Evolutionary conservation across 805 yeast genomes (phyloP).

Genomic region (Jamesozyma hellenica): DNA sequence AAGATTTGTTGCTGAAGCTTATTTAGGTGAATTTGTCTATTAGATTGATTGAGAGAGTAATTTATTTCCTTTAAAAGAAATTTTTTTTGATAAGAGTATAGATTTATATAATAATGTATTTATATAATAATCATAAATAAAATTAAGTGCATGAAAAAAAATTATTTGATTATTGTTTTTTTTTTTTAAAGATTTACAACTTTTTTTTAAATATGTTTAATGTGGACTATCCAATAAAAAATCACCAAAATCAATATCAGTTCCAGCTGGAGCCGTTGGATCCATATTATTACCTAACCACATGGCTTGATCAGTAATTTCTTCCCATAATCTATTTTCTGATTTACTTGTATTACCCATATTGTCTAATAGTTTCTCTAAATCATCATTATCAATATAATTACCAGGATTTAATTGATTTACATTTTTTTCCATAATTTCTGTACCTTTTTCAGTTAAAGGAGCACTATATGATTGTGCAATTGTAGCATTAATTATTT

Average conservation of each 20-base stretch:
- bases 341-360: conserved; percentile 28
- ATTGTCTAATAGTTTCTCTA: conserved; percentile 27
- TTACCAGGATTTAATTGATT: conserved; percentile 27
- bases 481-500: conserved; percentile 15
- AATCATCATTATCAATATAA: conserved; percentile 23
- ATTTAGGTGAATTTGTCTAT: conserved; percentile 77
- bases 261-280: conserved; percentile 20
- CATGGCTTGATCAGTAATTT: conserved; percentile 64
- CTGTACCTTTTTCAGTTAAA: conserved; percentile 8
- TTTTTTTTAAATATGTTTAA: too few relatives aligned
- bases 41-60: too few relatives aligned
- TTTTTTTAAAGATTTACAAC: too few relatives aligned
- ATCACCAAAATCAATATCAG: conserved; percentile 18
- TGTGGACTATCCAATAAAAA: conserved; percentile 6
- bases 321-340: conserved; percentile 61
- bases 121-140: too few relatives aligned
- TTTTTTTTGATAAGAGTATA: not conserved
- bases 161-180: not conserved
- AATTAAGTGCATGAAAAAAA: not conserved
- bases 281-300: conserved; percentile 48
- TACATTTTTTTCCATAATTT: conserved; percentile 21
- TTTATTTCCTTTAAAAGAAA: too few relatives aligned
- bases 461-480: conserved; percentile 14
- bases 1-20: conserved; percentile 94
- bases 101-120: not conserved